Evolutionary conservation across 345 rosid genomes (phyloP), one percentile per base, ranked within the genome.

Genomic region (Acer yangbiense): DNA sequence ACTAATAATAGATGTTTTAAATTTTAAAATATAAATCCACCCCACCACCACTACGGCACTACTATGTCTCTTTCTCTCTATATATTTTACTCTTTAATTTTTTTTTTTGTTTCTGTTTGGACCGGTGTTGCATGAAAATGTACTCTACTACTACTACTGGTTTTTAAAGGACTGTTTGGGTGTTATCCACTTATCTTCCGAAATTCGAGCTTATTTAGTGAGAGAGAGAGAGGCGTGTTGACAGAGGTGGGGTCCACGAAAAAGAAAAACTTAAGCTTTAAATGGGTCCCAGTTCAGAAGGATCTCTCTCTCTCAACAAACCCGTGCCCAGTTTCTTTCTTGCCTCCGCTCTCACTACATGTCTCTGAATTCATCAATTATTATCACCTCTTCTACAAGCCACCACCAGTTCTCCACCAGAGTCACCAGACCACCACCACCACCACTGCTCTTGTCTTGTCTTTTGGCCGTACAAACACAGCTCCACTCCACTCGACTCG

Each of bases 321-420:
- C 77, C 48, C 69, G 77, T 74, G 69, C 66, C 12, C 76, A 12
- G 25, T 41, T 6, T 54, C 60, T 41, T 6, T 54, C 44, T n/a
- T n/a, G 1, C 4, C 58, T 3, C n/a, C 46, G 2, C 27, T 61
- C 65, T 61, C 14, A 8, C 65, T 61, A n/a, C 65, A 20, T 23
- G 6, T 64, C 39, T 64, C 69, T 69, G 76, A 55, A 46, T 7
- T 63, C 72, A 72, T 69, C 77, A 76, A 76, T 85, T 65, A 85
- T 82, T 85, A 66, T 52, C 81, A 6, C 72, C 77, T 43, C 32
- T 63, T 64, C 70, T 13, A 21, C 85, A 76, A 72, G 81, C 68
- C 81, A 29, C 32, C 32, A 29, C 32, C 32, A 29, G 32, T 29
- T 1, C 32, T 29, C 32, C 32, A 29, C 32, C 32, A 29, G 32